These are phyloP conservation scores for Haplosporangium sp. DNA, from an alignment of 371 early-diverging fungal genomes.

Conservation along the genomic window DNA sequence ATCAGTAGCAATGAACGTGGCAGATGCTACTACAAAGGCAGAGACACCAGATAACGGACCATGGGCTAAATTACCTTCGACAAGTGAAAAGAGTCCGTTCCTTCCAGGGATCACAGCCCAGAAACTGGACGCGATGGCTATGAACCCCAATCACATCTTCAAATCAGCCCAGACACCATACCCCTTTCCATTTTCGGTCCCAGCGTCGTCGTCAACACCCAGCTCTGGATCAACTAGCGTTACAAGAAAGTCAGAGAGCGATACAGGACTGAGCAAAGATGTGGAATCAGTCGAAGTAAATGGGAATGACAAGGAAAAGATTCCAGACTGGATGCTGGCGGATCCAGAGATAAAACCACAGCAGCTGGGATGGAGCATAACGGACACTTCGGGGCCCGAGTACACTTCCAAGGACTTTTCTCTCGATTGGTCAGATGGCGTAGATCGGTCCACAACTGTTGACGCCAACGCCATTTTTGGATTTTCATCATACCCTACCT, in stretches of 20 bases:
- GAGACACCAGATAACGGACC: constrained; percentile 23
- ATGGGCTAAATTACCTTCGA: constrained; percentile 31
- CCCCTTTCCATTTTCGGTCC: constrained; percentile 18
- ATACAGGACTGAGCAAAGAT: background rate
- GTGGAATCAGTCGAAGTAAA: background rate
- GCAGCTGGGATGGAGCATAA: background rate
- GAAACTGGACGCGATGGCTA: constrained; percentile 49
- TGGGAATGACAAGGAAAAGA: constrained; percentile 3
- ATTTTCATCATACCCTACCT: constrained; percentile 42
- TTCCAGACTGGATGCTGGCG: constrained; percentile 39
- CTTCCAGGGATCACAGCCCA: constrained; percentile 37
- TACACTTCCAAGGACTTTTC: constrained; percentile 19
- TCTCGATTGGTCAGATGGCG: constrained; percentile 11
- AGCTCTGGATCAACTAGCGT: background rate
- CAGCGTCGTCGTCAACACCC: background rate
- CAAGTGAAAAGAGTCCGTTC: constrained; percentile 20
- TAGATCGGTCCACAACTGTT: constrained; percentile 18
- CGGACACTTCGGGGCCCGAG: background rate
- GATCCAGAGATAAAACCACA: constrained; percentile 22
- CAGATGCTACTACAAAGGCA: background rate
- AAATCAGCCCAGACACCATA: constrained; percentile 25
- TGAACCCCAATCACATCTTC: constrained; percentile 45
- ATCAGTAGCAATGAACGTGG: background rate
- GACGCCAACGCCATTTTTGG: constrained; percentile 40
- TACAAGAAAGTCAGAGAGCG: too few species aligned